phyloP scores from a whole-genome alignment of 305 asterid genomes.

The Rubia tinctorum region DNA sequence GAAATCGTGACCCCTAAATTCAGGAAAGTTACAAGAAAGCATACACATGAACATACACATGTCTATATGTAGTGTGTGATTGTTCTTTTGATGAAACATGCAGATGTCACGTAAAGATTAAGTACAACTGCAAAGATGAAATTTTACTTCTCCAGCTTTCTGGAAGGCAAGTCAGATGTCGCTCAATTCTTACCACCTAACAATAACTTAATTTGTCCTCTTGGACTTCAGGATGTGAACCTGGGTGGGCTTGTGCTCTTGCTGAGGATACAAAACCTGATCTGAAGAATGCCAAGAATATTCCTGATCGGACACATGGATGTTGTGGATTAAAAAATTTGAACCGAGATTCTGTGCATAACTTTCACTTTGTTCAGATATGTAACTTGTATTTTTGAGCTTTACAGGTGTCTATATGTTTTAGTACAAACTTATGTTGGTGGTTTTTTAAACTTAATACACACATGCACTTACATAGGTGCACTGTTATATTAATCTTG shows the following conservation, averaged over 20 bases:
- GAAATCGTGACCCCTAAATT: not conserved
- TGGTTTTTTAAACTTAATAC: not conserved
- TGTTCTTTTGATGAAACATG: conserved; percentile 29
- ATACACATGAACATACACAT: too few species aligned
- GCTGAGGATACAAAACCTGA: conserved; percentile 53
- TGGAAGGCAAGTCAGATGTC: conserved; percentile 51
- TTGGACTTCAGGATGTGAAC: conserved; percentile 96
- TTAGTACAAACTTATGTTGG: not conserved
- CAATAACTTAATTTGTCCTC: conserved; percentile 73
- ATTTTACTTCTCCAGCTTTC: conserved; percentile 76
- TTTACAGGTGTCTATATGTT: not conserved
- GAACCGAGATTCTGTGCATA: not conserved
- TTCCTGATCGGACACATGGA: conserved; percentile 60
- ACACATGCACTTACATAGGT: not conserved
- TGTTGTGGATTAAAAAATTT: conserved; percentile 32
- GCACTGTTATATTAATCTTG: too few species aligned
- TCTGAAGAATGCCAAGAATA: conserved; percentile 53
- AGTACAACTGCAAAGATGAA: conserved; percentile 98
- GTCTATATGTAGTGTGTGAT: conserved; percentile 18
- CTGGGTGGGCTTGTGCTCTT: conserved; percentile 89
- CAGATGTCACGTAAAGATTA: conserved; percentile 82
- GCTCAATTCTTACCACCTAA: conserved; percentile 75
- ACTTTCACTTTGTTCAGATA: not conserved
- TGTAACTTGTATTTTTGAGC: not conserved
- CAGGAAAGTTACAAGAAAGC: not conserved